Evolutionary conservation across 164 flowering plant species (phyloP).

Genomic region (Aristolochia fimbriata): DNA sequence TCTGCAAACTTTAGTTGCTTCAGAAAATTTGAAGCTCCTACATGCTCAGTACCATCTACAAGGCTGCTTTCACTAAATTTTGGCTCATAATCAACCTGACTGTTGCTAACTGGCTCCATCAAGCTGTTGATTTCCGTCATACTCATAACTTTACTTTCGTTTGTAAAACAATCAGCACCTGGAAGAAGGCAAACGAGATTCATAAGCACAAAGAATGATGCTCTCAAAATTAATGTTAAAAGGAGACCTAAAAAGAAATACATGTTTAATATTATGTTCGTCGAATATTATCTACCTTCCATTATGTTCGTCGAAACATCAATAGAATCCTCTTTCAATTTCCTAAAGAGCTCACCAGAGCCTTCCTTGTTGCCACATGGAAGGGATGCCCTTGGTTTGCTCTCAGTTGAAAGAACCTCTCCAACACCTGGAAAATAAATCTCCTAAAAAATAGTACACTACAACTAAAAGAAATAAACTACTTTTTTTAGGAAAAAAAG

Average conservation of each 20-base stretch:
- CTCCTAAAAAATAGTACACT: background rate
- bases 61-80: background rate
- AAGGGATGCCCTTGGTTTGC: slow-evolving; percentile 14
- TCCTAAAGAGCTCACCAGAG: slow-evolving; percentile 8
- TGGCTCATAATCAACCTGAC: background rate
- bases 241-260: too few species aligned
- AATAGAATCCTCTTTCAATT: slow-evolving; percentile 9
- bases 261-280: too few species aligned
- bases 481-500: too few species aligned
- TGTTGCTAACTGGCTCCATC: slow-evolving; percentile 11
- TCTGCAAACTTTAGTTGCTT: slow-evolving; percentile 10
- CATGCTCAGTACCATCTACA: background rate
- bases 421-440: slow-evolving; percentile 4
- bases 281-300: too few species aligned
- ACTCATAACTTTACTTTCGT: background rate
- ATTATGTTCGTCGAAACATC: too few species aligned
- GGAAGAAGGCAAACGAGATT: background rate
- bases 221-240: too few species aligned
- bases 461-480: too few species aligned
- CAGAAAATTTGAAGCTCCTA: background rate
- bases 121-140: slow-evolving; percentile 3
- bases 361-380: slow-evolving; percentile 13
- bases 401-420: slow-evolving; percentile 15
- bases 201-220: too few species aligned
- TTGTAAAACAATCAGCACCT: background rate